phyloP scores from a whole-genome alignment of 257 asterid species.

The Schizonepeta tenuifolia region DNA sequence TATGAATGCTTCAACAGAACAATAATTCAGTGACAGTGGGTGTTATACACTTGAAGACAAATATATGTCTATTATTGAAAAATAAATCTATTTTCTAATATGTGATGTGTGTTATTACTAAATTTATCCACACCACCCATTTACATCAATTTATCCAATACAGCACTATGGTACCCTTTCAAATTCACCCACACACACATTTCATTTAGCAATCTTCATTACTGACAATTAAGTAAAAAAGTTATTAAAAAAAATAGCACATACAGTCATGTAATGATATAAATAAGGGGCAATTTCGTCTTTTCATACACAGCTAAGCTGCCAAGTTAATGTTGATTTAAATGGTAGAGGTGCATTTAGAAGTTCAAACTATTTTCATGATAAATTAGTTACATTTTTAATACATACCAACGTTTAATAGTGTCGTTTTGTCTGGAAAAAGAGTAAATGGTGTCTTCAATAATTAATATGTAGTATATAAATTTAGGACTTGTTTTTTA shows the following conservation, averaged over 20 bases:
- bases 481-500: background rate
- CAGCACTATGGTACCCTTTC: background rate
- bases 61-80: background rate
- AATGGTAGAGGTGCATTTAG: background rate
- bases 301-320: background rate
- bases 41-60: background rate
- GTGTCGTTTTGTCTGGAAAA: background rate
- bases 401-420: background rate
- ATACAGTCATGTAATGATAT: too few species aligned
- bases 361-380: background rate
- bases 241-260: too few species aligned
- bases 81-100: background rate
- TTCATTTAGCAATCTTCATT: too few species aligned
- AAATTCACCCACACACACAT: too few species aligned
- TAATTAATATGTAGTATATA: too few species aligned
- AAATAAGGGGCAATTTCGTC: background rate
- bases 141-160: constrained; percentile 9
- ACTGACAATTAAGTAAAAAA: too few species aligned
- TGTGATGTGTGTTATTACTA: constrained; percentile 1
- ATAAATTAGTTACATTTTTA: too few species aligned
- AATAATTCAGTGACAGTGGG: constrained; percentile 1
- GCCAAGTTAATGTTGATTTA: background rate
- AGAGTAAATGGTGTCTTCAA: background rate
- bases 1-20: background rate
- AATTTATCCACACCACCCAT: constrained; percentile 7